phyloP scores from a whole-genome alignment of 495 filamentous ascomycete species.

The Penicillium desertorum region DNA sequence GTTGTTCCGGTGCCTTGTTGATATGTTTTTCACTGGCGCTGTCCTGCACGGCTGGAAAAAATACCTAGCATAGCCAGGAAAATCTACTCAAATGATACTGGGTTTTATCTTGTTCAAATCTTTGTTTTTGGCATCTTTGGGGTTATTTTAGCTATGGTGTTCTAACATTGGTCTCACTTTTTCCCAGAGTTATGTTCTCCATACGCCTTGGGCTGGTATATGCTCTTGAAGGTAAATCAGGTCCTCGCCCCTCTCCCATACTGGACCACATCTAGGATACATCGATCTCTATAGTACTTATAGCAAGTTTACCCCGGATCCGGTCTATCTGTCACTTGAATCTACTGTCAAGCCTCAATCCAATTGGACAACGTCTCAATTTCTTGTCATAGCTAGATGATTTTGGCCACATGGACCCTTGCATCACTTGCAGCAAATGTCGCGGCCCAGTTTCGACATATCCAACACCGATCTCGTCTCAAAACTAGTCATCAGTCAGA shows the following conservation, averaged over 20 bases:
- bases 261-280: neutral
- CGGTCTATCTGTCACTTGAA: neutral
- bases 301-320: neutral
- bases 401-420: neutral
- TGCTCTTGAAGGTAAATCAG: neutral
- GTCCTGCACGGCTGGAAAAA: slow-evolving; percentile 35
- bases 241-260: neutral
- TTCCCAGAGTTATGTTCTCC: slow-evolving; percentile 44
- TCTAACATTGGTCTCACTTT: slow-evolving; percentile 1
- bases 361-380: neutral
- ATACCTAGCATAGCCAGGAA: slow-evolving; percentile 41
- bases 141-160: neutral
- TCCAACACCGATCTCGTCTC: neutral
- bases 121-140: neutral
- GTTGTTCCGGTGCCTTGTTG: slow-evolving; percentile 28
- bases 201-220: neutral
- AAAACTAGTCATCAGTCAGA: neutral
- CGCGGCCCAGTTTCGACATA: neutral
- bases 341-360: neutral
- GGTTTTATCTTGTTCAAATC: slow-evolving; percentile 34
- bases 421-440: neutral
- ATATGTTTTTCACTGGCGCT: slow-evolving; percentile 35
- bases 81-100: slow-evolving; percentile 40
- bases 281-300: neutral
- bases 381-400: neutral